A percentile compares a stretch with the other conserved stretches of the same genome.
These are phyloP conservation scores for Wickerhamomyces kurtzmanii DNA, from an alignment of 805 yeast species.

Conservation along the genomic window DNA sequence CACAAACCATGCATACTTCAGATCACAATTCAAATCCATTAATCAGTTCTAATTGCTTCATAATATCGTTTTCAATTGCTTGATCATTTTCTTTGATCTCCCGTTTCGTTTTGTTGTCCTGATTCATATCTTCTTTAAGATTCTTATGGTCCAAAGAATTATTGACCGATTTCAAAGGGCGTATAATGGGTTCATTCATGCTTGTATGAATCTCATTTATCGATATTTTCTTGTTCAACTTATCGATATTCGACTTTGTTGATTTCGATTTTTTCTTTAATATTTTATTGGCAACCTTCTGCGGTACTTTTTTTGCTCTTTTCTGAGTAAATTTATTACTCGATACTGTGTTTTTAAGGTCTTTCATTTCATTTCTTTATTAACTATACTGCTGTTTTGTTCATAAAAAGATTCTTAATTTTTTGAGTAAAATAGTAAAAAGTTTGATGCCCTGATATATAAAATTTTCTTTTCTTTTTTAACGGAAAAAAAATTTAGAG, in stretches of 20 bases:
- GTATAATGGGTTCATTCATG: neutral
- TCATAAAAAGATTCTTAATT: neutral
- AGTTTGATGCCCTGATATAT: neutral
- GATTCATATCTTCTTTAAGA: conserved; percentile 17
- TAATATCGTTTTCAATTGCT: conserved; percentile 15
- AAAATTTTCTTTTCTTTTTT: neutral
- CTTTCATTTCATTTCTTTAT: neutral
- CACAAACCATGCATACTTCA: too few relatives aligned
- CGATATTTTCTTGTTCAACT: conserved; percentile 5
- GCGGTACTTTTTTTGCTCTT: conserved; percentile 1
- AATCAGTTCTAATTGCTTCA: conserved; percentile 21
- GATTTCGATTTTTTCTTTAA: conserved; percentile 9
- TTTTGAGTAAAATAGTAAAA: neutral
- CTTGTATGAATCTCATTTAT: conserved; percentile 3
- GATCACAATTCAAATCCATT: conserved; percentile 19
- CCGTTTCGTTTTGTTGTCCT: conserved; percentile 16
- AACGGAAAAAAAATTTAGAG: neutral
- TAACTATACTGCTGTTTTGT: neutral
- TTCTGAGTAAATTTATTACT: neutral
- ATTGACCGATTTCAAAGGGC: neutral
- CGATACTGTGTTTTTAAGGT: too few relatives aligned
- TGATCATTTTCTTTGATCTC: conserved; percentile 10
- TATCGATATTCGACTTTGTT: conserved; percentile 3
- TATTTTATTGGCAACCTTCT: conserved; percentile 9
- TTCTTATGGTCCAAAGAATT: conserved; percentile 10